Percentiles rank a stretch among this genome's conserved stretches.
Evolutionary conservation across 495 filamentous ascomycete genomes (phyloP).

Genomic region (Cladorrhinum samala): DNA sequence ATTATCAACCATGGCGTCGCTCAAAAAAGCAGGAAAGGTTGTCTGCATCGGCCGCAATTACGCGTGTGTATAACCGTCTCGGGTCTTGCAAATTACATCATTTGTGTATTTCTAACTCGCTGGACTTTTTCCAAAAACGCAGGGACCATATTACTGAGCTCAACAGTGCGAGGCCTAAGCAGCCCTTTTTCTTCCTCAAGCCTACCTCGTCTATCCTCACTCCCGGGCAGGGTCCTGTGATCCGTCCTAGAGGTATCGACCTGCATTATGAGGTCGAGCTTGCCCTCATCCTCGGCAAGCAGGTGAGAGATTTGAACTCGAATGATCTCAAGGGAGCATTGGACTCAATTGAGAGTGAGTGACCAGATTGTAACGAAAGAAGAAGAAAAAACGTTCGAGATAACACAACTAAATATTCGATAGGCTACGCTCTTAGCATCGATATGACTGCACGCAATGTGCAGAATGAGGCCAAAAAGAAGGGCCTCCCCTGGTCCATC

Average conservation of each 20-base stretch:
- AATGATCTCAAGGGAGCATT: slow-evolving; percentile 56
- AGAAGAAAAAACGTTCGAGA: too few species aligned
- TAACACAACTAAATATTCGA: too few species aligned
- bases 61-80: slow-evolving; percentile 55
- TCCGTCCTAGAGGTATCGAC: slow-evolving; percentile 71
- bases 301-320: slow-evolving; percentile 63
- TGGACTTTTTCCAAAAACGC: too few species aligned
- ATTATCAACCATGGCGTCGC: slow-evolving; percentile 50
- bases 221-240: slow-evolving; percentile 71
- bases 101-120: slow-evolving; percentile 14
- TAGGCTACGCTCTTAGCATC: slow-evolving; percentile 77
- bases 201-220: slow-evolving; percentile 75
- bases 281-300: slow-evolving; percentile 77
- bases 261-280: slow-evolving; percentile 96
- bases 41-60: slow-evolving; percentile 98
- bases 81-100: neutral
- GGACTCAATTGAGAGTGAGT: slow-evolving; percentile 53
- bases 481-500: slow-evolving; percentile 93
- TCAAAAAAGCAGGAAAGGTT: slow-evolving; percentile 74
- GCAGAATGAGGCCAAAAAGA: slow-evolving; percentile 93
- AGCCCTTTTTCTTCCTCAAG: slow-evolving; percentile 99
- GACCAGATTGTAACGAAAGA: too few species aligned
- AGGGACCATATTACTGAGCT: slow-evolving; percentile 94
- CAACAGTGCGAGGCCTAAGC: slow-evolving; percentile 74
- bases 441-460: slow-evolving; percentile 93